Evolutionary conservation across 1,284 basidiomycete genomes (phyloP).

Genomic region (Ceratobasidium papillatum): DNA sequence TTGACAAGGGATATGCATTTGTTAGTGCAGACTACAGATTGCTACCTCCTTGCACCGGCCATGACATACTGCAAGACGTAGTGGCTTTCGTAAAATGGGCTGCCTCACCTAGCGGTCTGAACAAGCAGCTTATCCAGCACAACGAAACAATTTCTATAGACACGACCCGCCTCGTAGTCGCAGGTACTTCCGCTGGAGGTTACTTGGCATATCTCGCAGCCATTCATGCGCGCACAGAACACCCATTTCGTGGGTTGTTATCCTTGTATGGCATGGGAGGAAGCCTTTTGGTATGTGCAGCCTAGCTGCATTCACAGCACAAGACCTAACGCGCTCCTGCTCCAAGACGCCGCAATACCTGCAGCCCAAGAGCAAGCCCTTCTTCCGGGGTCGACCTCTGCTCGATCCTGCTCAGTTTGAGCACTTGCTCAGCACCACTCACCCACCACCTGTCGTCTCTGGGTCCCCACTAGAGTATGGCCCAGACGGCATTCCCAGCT

Average conservation of each 20-base stretch:
- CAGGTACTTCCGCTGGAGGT: conserved; percentile 69
- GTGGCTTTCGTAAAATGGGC: conserved; percentile 64
- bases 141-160: conserved; percentile 54
- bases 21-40: conserved; percentile 70
- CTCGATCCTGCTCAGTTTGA: conserved; percentile 51
- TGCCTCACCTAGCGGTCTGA: conserved; percentile 46
- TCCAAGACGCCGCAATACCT: conserved; percentile 55
- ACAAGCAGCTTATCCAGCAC: conserved; percentile 40
- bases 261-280: conserved; percentile 72
- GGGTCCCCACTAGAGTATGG: conserved; percentile 63
- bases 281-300: conserved; percentile 61
- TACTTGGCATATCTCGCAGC: conserved; percentile 70
- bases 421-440: conserved; percentile 52
- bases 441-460: conserved; percentile 50
- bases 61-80: conserved; percentile 65
- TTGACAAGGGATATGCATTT: conserved; percentile 60
- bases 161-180: conserved; percentile 58
- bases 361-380: conserved; percentile 53
- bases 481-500: conserved; percentile 57
- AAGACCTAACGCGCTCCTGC: background rate
- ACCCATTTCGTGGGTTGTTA: conserved; percentile 51
- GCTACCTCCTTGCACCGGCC: conserved; percentile 64
- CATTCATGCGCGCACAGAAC: conserved; percentile 59
- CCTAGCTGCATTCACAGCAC: background rate
- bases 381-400: conserved; percentile 56